Percentiles rank a stretch among this genome's conserved stretches.
These are phyloP conservation scores for Leishmania amazonensis DNA, from an alignment of 208 protist species.

Conservation along the genomic window DNA sequence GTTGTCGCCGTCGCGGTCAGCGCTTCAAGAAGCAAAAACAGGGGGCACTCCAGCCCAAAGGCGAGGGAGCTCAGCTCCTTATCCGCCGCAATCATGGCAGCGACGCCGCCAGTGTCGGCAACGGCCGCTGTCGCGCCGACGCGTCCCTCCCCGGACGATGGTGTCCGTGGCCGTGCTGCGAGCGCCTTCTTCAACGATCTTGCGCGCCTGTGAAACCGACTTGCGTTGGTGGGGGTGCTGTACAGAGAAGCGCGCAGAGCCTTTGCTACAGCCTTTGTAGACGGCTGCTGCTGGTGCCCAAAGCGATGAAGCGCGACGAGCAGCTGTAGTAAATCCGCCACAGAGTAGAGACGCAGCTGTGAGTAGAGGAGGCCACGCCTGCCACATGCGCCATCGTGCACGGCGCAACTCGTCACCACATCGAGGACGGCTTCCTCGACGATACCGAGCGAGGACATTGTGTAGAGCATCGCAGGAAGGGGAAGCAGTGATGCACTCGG, in stretches of 20 bases:
- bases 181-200: constrained; percentile 15
- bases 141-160: background rate
- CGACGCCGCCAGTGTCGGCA: background rate
- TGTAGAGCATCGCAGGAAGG: constrained; percentile 55
- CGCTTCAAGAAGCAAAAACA: constrained; percentile 42
- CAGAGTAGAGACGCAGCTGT: constrained; percentile 42
- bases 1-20: constrained; percentile 38
- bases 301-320: constrained; percentile 74
- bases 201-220: constrained; percentile 16
- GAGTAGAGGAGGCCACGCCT: constrained; percentile 35
- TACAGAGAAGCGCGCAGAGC: constrained; percentile 26
- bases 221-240: background rate
- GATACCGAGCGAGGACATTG: constrained; percentile 54
- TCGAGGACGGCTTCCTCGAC: constrained; percentile 59
- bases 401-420: constrained; percentile 19
- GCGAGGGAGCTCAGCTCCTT: constrained; percentile 14
- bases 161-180: background rate
- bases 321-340: constrained; percentile 47
- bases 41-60: constrained; percentile 20
- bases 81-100: constrained; percentile 2
- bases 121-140: background rate
- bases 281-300: constrained; percentile 57
- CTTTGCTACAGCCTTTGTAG: constrained; percentile 36
- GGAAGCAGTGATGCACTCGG: constrained; percentile 21
- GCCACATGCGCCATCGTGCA: background rate